Evolutionary conservation across 2,329 filamentous ascomycete genomes (phyloP), one percentile per base, ranked within the genome.

Genomic region (Fusarium guadeloupense): DNA sequence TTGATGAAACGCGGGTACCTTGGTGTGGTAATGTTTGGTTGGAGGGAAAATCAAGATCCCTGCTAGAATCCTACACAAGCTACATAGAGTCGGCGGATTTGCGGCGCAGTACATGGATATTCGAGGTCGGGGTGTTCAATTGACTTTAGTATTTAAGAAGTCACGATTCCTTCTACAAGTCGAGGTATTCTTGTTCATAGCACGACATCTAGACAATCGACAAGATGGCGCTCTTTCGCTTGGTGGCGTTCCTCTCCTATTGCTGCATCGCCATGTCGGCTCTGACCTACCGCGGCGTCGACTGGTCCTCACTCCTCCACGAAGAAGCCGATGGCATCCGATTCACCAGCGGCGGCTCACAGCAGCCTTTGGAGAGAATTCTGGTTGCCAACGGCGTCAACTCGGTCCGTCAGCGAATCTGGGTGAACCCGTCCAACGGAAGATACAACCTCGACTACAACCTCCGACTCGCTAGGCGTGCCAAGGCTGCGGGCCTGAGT

Each of bases 371-470:
- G 2, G 89, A 92, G 68, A 79, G 76, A 3, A 90, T 91, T 47
- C 75, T 91, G 4, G 82, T 79, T 4, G 76, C 76, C 10, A 83
- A 80, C 23, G 89, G 89, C 13, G 83, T 90, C 64, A 91, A 91
- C 73, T 89, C 85, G 0, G 85, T 91, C 39, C 84, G 89, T 16
- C 89, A 92, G 72, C 81, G 89, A 21, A 74, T 92, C 37, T 92
- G 89, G 89, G 89, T 91, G 20, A 89, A 89, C 65, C 85, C 86
- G 0, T 77, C 81, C 10, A 81, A 85, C 63, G 86, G 87, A 39
- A 80, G 82, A 64, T 92, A 92, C 73, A 83, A 89, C 72, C 79
- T 91, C 35, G 84, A 84, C 54, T 92, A 92, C 75, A 91, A 91
- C 70, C 71, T 92, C 59, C 76, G 83, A 49, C 80, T 92, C n/a